Conservation (phyloP, 345 rosid species). For the Sapria himalayana region DNA sequence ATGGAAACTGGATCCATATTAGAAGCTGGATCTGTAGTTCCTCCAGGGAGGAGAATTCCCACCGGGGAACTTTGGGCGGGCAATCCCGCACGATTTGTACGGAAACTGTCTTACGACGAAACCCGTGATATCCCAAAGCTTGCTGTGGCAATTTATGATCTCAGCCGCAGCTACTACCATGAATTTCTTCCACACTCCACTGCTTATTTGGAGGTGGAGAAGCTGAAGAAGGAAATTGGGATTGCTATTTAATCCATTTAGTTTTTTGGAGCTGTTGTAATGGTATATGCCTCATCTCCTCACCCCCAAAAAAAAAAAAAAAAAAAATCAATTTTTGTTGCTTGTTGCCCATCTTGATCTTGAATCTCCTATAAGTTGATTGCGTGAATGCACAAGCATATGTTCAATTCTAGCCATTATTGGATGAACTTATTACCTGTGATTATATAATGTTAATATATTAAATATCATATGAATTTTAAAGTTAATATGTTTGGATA, state of each 20-base stretch:
- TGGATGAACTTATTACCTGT: too few species aligned
- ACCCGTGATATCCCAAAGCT: conserved; percentile 86
- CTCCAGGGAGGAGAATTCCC: conserved; percentile 93
- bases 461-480: too few species aligned
- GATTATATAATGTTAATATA: too few species aligned
- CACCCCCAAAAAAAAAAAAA: too few species aligned
- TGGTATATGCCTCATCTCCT: too few species aligned
- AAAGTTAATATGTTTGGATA: too few species aligned
- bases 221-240: conserved; percentile 54
- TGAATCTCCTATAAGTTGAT: too few species aligned
- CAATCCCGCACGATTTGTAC: conserved; percentile 78
- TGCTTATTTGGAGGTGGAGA: conserved; percentile 85
- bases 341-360: too few species aligned
- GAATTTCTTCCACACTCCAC: conserved; percentile 94
- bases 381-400: too few species aligned
- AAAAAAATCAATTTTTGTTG: too few species aligned
- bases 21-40: conserved; percentile 90
- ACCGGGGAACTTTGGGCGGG: conserved; percentile 97
- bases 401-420: too few species aligned
- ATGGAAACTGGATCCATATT: conserved; percentile 78
- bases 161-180: conserved; percentile 47
- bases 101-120: conserved; percentile 76
- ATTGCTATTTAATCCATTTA: conserved; percentile 28
- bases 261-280: too few species aligned
- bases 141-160: conserved; percentile 80